phyloP scores from a whole-genome alignment of 768 basidiomycete species.

The Leccinum longicurvipes region DNA sequence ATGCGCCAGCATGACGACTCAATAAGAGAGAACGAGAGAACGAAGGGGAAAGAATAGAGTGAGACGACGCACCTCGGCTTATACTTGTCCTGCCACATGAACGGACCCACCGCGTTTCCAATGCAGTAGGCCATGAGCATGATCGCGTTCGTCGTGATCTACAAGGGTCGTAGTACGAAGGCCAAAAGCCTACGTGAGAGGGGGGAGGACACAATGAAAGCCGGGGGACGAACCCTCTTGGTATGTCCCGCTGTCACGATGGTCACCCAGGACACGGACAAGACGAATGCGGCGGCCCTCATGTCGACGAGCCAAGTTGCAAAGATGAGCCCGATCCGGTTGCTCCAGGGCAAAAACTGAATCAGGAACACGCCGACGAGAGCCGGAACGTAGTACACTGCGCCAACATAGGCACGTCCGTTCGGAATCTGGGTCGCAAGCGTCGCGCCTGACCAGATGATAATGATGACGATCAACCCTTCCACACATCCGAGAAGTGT shows the following conservation, averaged over 20 bases:
- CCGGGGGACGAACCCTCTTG: constrained; percentile 52
- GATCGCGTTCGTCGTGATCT: constrained; percentile 54
- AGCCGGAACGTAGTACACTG: constrained; percentile 62
- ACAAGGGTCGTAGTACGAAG: neutral
- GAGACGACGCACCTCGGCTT: constrained; percentile 51
- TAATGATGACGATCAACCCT: constrained; percentile 63
- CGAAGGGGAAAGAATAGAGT: too few species aligned
- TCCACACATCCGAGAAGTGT: constrained; percentile 68
- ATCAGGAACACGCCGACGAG: constrained; percentile 60
- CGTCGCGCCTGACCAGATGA: constrained; percentile 63
- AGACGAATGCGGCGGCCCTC: constrained; percentile 52
- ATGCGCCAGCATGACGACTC: neutral
- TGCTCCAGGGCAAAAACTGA: constrained; percentile 59
- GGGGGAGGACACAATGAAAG: neutral
- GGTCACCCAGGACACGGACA: constrained; percentile 62
- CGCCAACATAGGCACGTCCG: constrained; percentile 57
- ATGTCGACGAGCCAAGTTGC: constrained; percentile 38
- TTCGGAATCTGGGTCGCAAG: constrained; percentile 56
- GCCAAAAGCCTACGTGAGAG: neutral
- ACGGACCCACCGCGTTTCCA: constrained; percentile 66
- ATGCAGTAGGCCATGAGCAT: constrained; percentile 69
- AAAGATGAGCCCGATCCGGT: constrained; percentile 65
- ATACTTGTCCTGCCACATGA: constrained; percentile 73
- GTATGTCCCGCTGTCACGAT: constrained; percentile 69
- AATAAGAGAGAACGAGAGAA: neutral